Base-by-base conservation (phyloP, 2,329 filamentous ascomycete species). In the Monascus ruber region DNA sequence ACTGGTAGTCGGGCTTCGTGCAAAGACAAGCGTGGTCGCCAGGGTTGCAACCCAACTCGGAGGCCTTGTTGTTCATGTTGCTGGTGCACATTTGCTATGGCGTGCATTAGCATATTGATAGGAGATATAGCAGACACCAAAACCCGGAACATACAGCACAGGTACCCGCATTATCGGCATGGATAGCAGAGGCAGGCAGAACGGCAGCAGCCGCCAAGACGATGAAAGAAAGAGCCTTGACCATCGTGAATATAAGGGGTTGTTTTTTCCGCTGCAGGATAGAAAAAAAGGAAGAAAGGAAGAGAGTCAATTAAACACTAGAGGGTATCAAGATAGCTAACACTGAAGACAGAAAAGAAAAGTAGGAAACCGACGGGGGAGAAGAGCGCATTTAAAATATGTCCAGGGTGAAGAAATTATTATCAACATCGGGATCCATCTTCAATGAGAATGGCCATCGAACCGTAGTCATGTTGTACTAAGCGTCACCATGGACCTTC, bases 21-120 rank as follows among this genome's bases (percentile, higher is more conserved):
- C 66, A 70, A 33, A 65, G 55, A 47, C 68, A 71, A 26, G 39
- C 38, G 33, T 56, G 34, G 44, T 70, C 63, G 34, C 47, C 49
- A 25, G 46, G 31, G 24, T 48, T 45, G 52, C 68, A 71, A 36
- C 63, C 62, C n/a, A 70, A 50, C 4, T 56, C 48, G 3, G 42
- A 27, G 33, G 63, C 64, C 50, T 60, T 55, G 38, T 43, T 52
- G 43, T 63, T 54, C 65, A 71, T 69, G 54, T 62, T 66, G 50
- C 46, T 53, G 49, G 69, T 53, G 47, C 68, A 71, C 50, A 53
- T 63, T 54, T 62, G 50, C 67, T 70, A 45, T 36, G 34, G 29
- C 27, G 6, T 1, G 35, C 9, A 40, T 54, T 38, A 56, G 48
- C 37, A 27, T 5, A 17, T 17, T 17, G 17, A 17, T 17, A 17